phyloP scores from a whole-genome alignment of 2,329 filamentous ascomycete species.

The Fusarium redolens region DNA sequence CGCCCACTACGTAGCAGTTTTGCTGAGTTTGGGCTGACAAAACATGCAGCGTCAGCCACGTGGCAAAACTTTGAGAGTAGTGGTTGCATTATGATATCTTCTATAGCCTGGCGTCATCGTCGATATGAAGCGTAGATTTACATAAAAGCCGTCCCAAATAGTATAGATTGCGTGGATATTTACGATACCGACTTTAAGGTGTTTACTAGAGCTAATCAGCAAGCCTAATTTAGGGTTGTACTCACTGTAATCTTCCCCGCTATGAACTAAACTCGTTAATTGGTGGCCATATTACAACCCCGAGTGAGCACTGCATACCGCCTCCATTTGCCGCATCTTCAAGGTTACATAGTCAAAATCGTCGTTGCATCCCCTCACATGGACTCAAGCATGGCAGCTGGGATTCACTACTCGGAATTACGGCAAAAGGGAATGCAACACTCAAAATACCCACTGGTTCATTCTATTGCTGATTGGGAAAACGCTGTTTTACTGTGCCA shows the following conservation, averaged over 20 bases:
- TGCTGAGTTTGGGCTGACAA: slow-evolving; percentile 21
- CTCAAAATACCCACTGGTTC: neutral
- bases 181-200: neutral
- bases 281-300: neutral
- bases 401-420: neutral
- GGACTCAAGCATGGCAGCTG: neutral
- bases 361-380: neutral
- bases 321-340: neutral
- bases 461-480: neutral
- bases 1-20: neutral
- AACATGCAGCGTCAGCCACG: slow-evolving; percentile 16
- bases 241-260: neutral
- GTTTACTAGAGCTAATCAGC: neutral
- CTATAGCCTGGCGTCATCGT: neutral
- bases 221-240: neutral
- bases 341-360: neutral
- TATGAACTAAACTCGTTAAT: neutral
- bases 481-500: neutral
- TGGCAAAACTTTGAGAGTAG: slow-evolving; percentile 19
- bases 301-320: neutral
- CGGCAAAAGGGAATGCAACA: neutral
- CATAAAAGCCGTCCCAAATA: neutral
- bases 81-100: neutral
- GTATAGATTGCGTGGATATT: neutral
- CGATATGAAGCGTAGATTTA: neutral